Percentiles rank a stretch among this genome's conserved stretches.
Evolutionary conservation across 2,329 filamentous ascomycete species (phyloP).

Genomic region (Microsporum canis): DNA sequence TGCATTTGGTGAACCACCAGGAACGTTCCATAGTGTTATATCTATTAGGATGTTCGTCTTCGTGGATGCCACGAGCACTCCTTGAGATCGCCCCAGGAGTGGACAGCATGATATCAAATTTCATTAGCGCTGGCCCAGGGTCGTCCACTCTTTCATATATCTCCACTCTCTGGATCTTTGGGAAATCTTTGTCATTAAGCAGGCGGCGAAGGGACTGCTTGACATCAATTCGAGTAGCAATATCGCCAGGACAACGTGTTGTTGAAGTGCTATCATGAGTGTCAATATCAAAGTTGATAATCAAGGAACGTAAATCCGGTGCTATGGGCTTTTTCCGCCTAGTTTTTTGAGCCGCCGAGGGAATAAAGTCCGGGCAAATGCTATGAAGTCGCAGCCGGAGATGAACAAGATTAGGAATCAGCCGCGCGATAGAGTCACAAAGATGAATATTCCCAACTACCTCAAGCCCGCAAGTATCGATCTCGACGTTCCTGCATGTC

Average conservation of each 20-base stretch:
- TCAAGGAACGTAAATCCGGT: conserved; percentile 9
- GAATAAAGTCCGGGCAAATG: conserved; percentile 7
- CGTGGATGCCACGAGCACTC: neutral
- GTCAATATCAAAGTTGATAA: conserved; percentile 7
- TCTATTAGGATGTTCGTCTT: neutral
- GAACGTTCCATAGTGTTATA: neutral
- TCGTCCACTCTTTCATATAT: neutral
- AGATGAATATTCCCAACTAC: conserved; percentile 6
- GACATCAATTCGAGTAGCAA: neutral
- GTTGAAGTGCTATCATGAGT: neutral
- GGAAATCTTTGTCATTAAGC: neutral
- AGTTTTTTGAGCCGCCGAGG: neutral
- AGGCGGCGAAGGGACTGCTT: neutral
- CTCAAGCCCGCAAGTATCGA: conserved; percentile 13
- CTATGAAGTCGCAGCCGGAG: conserved; percentile 8
- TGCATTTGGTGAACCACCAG: neutral
- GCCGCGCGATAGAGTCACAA: conserved; percentile 7
- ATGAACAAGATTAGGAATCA: conserved; percentile 6
- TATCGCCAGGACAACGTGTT: neutral
- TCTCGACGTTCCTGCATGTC: conserved; percentile 9
- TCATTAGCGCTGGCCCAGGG: too few relatives aligned
- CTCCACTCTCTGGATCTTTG: neutral
- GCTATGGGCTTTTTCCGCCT: neutral
- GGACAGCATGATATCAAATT: neutral
- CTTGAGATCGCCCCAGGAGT: neutral